Evolutionary conservation across 352 stramenopile species (phyloP).

Genomic region (Phytophthora pini): DNA sequence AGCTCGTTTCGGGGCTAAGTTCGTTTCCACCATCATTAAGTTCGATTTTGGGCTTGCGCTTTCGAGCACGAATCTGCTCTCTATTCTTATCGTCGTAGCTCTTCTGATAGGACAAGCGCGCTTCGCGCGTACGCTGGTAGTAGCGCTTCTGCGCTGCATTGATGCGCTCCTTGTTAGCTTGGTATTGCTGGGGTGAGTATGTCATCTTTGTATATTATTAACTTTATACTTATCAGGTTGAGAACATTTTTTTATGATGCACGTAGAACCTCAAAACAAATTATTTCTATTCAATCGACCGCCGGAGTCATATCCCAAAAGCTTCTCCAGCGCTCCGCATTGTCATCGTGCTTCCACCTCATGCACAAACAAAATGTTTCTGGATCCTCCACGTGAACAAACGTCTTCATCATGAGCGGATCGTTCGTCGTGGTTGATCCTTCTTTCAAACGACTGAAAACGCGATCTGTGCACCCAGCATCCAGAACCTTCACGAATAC

Average conservation of each 20-base stretch:
- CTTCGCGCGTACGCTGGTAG: no score
- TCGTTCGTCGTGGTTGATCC: conserved; percentile 22
- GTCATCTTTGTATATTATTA: no score
- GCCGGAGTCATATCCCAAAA: conserved; percentile 17
- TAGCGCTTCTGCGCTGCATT: no score
- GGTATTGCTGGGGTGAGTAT: no score
- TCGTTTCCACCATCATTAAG: conserved; percentile 13
- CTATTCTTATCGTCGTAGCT: no score
- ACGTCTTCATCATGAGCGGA: conserved; percentile 26
- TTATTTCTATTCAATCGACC: conserved; percentile 9
- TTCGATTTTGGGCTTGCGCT: conserved; percentile 8
- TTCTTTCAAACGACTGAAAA: conserved; percentile 30
- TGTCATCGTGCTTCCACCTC: conserved; percentile 17
- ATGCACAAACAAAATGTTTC: conserved; percentile 23
- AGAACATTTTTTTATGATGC: no score
- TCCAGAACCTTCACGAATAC: conserved; percentile 26
- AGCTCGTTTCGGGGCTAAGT: no score
- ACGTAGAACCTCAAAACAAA: neutral
- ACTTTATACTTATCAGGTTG: conserved; percentile 1
- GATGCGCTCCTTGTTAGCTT: no score
- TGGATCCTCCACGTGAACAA: conserved; percentile 19
- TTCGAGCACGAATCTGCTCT: conserved; percentile 1
- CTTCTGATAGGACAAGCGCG: no score
- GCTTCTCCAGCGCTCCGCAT: conserved; percentile 10
- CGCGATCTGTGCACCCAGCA: conserved; percentile 9